Base-by-base conservation (phyloP, 1,139 yeast genomes). In the Blastobotrys serpentis region DNA sequence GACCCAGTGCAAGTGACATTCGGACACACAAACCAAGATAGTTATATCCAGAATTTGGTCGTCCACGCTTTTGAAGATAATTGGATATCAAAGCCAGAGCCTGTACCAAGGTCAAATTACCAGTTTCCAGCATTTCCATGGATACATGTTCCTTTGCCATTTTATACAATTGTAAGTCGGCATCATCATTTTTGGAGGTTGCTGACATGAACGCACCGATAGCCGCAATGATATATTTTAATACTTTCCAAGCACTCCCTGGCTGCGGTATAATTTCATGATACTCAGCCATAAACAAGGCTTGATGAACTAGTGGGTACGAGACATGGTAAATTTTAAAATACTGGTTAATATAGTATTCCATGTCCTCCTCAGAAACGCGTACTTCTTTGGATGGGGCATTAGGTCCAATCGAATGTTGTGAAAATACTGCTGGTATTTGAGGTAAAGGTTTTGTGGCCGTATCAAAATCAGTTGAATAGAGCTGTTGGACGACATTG, bases 151-250 rank as follows among this genome's bases (percentile, higher is more conserved):
- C 11, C 16, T 34, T 34, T 10, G 39, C 39, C 18, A 5, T 34
- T 16, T 14, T 34, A 13, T 14, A 34, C 39, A 34, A 16, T 10
- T 17, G 22, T n/a, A 34, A 14, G n/a, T 34, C 39, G 6, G 8
- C 8, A 34, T 34, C n/a, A 11, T 34, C 39, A 14, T 16, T n/a
- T 7, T 13, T 34, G 6, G 39, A 34, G 4, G 21, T 34, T 7
- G 39, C 39, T 5, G 39, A 34, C 39, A 34, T 34, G 23, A 34
- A 34, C n/a, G 39, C 39, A 5, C 39, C 39, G n/a, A 34, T 34
- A 5, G 39, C 39, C 16, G 39, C 39, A 34, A 34, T 13, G 8
- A 34, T 34, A 14, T 34, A 34, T 14, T 34, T 34, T 10, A 34
- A 14, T 17, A 34, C 39, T 6, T 34, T 18, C 39, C 39, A 34